A percentile compares a stretch with the other conserved stretches of the same genome.
These are phyloP conservation scores for Zasmidium cellare DNA, from an alignment of 2,329 filamentous ascomycete genomes.

Conservation along the genomic window DNA sequence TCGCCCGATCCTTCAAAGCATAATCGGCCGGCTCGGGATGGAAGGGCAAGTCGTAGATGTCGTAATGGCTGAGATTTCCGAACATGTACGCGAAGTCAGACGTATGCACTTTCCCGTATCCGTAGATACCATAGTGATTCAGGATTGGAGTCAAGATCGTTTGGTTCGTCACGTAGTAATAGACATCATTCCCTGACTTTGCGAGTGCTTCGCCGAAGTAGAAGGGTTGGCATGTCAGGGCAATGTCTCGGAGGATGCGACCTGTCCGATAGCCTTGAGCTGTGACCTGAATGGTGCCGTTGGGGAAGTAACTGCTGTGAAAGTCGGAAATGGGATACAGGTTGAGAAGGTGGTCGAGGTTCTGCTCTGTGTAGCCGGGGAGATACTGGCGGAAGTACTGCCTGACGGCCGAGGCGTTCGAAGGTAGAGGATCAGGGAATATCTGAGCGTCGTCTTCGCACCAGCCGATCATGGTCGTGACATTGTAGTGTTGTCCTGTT, in stretches of 20 bases:
- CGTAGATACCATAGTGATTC: slow-evolving; percentile 35
- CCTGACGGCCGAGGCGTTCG: slow-evolving; percentile 35
- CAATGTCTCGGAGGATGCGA: slow-evolving; percentile 53
- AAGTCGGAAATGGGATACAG: slow-evolving; percentile 47
- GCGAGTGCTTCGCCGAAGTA: slow-evolving; percentile 44
- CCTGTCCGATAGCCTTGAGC: slow-evolving; percentile 53
- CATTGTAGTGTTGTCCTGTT: slow-evolving; percentile 41
- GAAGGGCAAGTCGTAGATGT: slow-evolving; percentile 36
- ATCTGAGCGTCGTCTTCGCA: slow-evolving; percentile 44
- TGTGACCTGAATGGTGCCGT: slow-evolving; percentile 35
- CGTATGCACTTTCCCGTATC: slow-evolving; percentile 52
- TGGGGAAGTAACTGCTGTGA: slow-evolving; percentile 33
- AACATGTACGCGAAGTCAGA: slow-evolving; percentile 57
- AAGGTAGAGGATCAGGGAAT: slow-evolving; percentile 33
- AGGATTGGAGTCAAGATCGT: slow-evolving; percentile 52
- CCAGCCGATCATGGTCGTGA: slow-evolving; percentile 45
- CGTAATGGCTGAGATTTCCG: slow-evolving; percentile 43
- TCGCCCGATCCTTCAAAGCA: slow-evolving; percentile 41
- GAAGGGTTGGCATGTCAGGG: slow-evolving; percentile 53
- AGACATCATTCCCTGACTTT: slow-evolving; percentile 42
- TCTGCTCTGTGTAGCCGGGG: slow-evolving; percentile 35
- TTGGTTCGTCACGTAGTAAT: slow-evolving; percentile 56
- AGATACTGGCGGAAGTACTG: slow-evolving; percentile 44
- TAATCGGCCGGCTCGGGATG: slow-evolving; percentile 43
- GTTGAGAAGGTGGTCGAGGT: slow-evolving; percentile 29